Conservation (phyloP, 2,329 filamentous ascomycete species). For the Cladosporium austrohemisphaericum region DNA sequence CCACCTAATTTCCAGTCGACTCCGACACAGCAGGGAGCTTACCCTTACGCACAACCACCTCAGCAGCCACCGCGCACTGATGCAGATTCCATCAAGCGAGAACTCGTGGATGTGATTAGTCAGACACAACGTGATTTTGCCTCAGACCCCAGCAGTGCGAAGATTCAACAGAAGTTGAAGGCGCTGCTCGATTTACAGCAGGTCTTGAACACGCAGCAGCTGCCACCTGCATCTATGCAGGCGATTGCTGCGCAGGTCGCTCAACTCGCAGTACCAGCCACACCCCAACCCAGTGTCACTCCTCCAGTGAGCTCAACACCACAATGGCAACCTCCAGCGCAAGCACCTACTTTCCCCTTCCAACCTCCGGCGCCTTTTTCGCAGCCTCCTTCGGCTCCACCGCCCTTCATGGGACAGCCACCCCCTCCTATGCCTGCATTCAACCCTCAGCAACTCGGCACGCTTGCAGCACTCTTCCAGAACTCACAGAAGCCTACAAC, state of each 20-base stretch:
- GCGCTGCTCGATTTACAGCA: constrained; percentile 81
- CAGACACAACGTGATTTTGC: constrained; percentile 71
- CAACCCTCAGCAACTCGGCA: constrained; percentile 22
- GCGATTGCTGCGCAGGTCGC: constrained; percentile 64
- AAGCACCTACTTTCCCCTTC: constrained; percentile 23
- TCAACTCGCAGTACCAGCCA: constrained; percentile 38
- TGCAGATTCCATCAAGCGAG: constrained; percentile 68
- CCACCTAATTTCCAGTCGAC: constrained; percentile 19
- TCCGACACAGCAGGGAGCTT: constrained; percentile 22
- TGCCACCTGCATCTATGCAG: constrained; percentile 64
- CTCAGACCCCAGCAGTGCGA: constrained; percentile 69
- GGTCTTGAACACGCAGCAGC: constrained; percentile 70
- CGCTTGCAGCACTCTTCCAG: constrained; percentile 30
- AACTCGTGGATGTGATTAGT: constrained; percentile 74
- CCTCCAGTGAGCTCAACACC: constrained; percentile 24
- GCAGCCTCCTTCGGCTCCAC: constrained; percentile 25
- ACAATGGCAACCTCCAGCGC: constrained; percentile 29
- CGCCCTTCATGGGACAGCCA: constrained; percentile 21
- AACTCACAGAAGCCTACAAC: constrained; percentile 35
- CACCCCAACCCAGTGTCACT: constrained; percentile 9
- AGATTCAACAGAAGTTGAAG: constrained; percentile 74
- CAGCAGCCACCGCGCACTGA: constrained; percentile 22
- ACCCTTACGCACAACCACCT: constrained; percentile 21
- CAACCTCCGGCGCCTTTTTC: constrained; percentile 31
- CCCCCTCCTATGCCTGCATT: constrained; percentile 19